These are phyloP conservation scores for Boletus rubescentipes DNA, from an alignment of 768 basidiomycete species.

Conservation along the genomic window DNA sequence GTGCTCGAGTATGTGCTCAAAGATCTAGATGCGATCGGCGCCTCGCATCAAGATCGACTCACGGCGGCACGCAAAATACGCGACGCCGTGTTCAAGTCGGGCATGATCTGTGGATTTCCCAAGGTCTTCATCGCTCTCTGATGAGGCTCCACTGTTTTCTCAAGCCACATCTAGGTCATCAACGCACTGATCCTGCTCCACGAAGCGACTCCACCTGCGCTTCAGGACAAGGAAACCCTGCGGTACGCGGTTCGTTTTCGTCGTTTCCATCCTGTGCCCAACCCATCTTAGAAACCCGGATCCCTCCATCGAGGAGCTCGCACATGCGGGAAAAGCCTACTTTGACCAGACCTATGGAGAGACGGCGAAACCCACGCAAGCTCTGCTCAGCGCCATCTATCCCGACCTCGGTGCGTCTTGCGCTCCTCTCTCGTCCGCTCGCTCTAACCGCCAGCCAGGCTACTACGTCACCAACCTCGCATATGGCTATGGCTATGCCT, in stretches of 20 bases:
- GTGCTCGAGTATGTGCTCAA: constrained; percentile 51
- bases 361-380: constrained; percentile 48
- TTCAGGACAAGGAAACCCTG: constrained; percentile 46
- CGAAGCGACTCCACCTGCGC: constrained; percentile 49
- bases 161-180: constrained; percentile 37
- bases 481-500: constrained; percentile 58
- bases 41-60: constrained; percentile 35
- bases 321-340: constrained; percentile 39
- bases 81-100: constrained; percentile 63
- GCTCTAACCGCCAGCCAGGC: constrained; percentile 34
- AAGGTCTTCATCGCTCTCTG: constrained; percentile 39
- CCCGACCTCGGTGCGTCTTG: constrained; percentile 58
- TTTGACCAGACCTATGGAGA: constrained; percentile 57
- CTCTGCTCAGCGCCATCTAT: constrained; percentile 49
- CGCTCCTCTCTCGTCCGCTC: too few relatives aligned
- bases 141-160: not conserved
- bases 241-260: constrained; percentile 37
- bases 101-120: constrained; percentile 55
- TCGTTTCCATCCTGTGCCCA: not conserved
- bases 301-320: constrained; percentile 44
- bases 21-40: constrained; percentile 38
- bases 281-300: constrained; percentile 37
- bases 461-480: constrained; percentile 54
- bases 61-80: constrained; percentile 54
- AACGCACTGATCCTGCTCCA: constrained; percentile 54